Percentiles rank a stretch among this genome's conserved stretches.
Conservation (phyloP, 441 rosid genomes). For the Euphorbia corollata region DNA sequence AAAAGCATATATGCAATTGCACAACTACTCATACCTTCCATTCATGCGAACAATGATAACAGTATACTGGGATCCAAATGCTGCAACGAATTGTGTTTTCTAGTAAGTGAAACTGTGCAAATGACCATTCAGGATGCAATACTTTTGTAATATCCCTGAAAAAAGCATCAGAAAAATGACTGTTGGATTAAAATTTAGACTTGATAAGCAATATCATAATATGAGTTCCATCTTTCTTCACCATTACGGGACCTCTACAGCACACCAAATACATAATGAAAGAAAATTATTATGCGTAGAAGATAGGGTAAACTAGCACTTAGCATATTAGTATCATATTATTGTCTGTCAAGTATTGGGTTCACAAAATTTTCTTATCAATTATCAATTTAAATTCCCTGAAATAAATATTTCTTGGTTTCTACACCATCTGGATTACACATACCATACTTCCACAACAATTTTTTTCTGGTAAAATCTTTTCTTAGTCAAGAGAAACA, state of each 20-base stretch:
- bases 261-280: neutral
- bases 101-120: conserved; percentile 78
- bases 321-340: neutral
- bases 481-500: neutral
- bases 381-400: no score
- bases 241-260: neutral
- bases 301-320: neutral
- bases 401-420: conserved; percentile 1
- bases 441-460: conserved; percentile 2
- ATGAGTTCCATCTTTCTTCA: neutral
- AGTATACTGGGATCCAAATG: conserved; percentile 75
- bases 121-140: conserved; percentile 95
- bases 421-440: neutral
- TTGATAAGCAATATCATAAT: neutral
- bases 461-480: neutral
- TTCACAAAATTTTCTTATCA: neutral
- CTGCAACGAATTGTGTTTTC: conserved; percentile 66
- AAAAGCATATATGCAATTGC: conserved; percentile 1
- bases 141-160: conserved; percentile 79
- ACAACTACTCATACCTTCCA: conserved; percentile 57
- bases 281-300: neutral
- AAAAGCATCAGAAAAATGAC: conserved; percentile 13
- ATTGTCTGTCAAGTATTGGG: conserved; percentile 8
- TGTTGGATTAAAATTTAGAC: conserved; percentile 2
- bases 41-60: conserved; percentile 69